Evolutionary conservation across 1,284 basidiomycete genomes (phyloP), one percentile per base, ranked within the genome.

Genomic region (Marasmius oreades): DNA sequence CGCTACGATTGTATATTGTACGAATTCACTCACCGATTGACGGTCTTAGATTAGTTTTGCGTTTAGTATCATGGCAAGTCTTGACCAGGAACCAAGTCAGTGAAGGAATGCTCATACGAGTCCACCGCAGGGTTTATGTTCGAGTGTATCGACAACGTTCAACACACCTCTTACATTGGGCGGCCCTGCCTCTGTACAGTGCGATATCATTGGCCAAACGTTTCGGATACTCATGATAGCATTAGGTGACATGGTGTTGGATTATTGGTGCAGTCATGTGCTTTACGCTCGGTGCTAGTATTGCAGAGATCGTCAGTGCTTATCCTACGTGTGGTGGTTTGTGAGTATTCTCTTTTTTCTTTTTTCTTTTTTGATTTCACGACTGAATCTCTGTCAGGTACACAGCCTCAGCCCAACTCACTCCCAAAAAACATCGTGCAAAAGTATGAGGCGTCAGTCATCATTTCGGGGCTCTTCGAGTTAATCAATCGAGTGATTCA

Each of bases 271-370:
- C 86, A 1, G 69, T 63, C 31, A 89, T 90, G 81, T 91, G 88
- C 70, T 83, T 92, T 64, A 88, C 88, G 1, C 77, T 92, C 20
- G 86, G 87, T 34, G 75, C 87, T 11, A 88, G 86, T 59, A 90
- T 93, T 55, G 85, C 91, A 16, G 90, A 92, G 70, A 82, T 91
- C 44, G 86, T 85, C 53, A 86, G 84, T 63, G 90, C 90, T 0
- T 94, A 85, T 70, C 92, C 92, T 6, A 93, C 90, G 3, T 88
- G 88, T 62, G 91, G 91, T 59, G 91, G 90, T 59, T 73, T 94
- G 73, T 92, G 73, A 72, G 82, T 72, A 54, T 24, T 47, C 36
- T 20, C n/a, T 47, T 24, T 24, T 57, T 37, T n/a, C 23, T 46
- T 56, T 54, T 23, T 0, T 44, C 23, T 36, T 24, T 18, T 12